phyloP scores from a whole-genome alignment of 805 yeast species.

The Candida easanensis region DNA sequence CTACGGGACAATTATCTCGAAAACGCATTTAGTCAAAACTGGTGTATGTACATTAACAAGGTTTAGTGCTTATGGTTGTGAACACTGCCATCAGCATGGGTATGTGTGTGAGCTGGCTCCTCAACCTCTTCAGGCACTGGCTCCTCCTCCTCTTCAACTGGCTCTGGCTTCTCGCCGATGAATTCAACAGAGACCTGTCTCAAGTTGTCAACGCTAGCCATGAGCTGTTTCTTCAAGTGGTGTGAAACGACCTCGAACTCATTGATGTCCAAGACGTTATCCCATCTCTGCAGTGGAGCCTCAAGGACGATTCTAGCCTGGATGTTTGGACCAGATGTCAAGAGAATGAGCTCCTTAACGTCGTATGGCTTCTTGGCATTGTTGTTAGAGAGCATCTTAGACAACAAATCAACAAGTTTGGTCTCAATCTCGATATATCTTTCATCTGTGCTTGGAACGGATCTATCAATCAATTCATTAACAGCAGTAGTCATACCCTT shows the following conservation, averaged over 20 bases:
- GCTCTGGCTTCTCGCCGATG: constrained; percentile 32
- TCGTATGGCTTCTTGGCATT: constrained; percentile 37
- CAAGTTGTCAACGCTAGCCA: constrained; percentile 39
- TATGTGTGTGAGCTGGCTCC: constrained; percentile 20
- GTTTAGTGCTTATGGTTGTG: constrained; percentile 28
- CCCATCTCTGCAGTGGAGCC: constrained; percentile 46
- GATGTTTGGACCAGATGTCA: constrained; percentile 58
- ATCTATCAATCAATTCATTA: constrained; percentile 75
- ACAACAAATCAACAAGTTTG: constrained; percentile 34
- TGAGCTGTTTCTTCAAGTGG: constrained; percentile 34
- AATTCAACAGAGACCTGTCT: constrained; percentile 42
- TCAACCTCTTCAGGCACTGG: constrained; percentile 11
- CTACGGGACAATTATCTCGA: neutral
- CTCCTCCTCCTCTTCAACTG: constrained; percentile 22
- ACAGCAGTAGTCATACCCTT: constrained; percentile 67
- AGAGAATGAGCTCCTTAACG: constrained; percentile 42
- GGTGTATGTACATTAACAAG: neutral
- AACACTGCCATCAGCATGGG: constrained; percentile 27
- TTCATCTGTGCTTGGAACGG: constrained; percentile 50
- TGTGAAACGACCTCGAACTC: constrained; percentile 42
- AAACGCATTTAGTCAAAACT: no score
- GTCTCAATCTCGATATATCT: constrained; percentile 43
- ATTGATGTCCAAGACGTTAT: constrained; percentile 36
- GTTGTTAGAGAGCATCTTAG: constrained; percentile 38
- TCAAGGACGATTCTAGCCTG: constrained; percentile 34